These are phyloP conservation scores for Tulasnella sp. DNA, from an alignment of 768 basidiomycete species.

Conservation along the genomic window DNA sequence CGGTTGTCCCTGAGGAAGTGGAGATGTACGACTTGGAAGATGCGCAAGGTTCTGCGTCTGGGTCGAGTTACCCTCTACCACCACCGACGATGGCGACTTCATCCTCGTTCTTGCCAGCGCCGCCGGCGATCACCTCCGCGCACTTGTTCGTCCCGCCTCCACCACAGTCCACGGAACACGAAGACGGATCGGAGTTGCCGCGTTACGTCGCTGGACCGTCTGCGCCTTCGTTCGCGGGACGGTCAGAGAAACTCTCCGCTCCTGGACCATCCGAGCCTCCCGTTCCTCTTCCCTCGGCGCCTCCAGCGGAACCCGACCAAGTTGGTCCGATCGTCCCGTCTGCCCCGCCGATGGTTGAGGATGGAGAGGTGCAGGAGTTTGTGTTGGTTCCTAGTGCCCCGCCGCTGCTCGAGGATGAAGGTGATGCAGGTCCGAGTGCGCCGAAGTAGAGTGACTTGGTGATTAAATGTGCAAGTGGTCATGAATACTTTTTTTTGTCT, in stretches of 20 bases:
- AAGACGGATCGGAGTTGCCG: not conserved
- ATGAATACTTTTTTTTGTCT: not conserved
- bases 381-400: not conserved
- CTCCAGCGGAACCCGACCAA: not conserved
- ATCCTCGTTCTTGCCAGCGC: not conserved
- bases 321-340: not conserved
- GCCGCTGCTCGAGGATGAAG: not conserved
- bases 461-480: not conserved
- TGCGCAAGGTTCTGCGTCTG: not conserved
- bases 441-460: not conserved
- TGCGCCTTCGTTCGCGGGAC: not conserved
- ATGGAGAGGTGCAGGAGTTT: not conserved
- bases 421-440: not conserved
- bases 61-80: not conserved
- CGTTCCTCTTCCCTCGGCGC: not conserved
- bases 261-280: not conserved
- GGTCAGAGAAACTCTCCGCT: not conserved
- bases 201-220: not conserved
- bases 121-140: not conserved
- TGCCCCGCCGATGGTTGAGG: not conserved
- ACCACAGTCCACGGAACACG: not conserved
- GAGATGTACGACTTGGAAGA: slow-evolving; percentile 12
- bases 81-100: not conserved
- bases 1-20: not conserved
- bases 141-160: not conserved